Percentiles rank a stretch among this genome's conserved stretches.
phyloP scores from a whole-genome alignment of 73 alveolate species.

The Tetrahymena borealis region DNA sequence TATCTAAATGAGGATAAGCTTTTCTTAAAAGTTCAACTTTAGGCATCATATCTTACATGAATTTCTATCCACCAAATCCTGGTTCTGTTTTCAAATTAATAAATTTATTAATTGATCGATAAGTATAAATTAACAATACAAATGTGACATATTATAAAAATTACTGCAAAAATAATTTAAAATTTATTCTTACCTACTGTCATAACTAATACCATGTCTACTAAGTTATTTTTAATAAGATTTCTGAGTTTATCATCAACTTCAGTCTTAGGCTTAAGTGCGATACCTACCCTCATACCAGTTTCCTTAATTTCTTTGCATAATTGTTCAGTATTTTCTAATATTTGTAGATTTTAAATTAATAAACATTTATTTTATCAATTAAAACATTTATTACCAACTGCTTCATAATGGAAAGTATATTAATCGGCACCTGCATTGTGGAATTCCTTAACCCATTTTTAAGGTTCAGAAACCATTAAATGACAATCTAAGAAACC shows the following conservation, averaged over 20 bases:
- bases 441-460: slow-evolving; percentile 45
- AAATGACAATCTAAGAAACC: slow-evolving; percentile 46
- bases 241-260: slow-evolving; percentile 31
- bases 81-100: slow-evolving; percentile 22
- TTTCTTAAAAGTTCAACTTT: slow-evolving; percentile 34
- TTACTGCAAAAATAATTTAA: too few relatives aligned
- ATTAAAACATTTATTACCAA: neutral
- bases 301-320: slow-evolving; percentile 23
- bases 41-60: slow-evolving; percentile 40
- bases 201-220: slow-evolving; percentile 51
- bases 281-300: slow-evolving; percentile 54
- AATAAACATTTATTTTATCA: neutral
- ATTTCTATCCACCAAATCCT: slow-evolving; percentile 60
- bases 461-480: slow-evolving; percentile 49
- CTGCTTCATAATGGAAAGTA: slow-evolving; percentile 54
- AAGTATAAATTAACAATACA: too few relatives aligned
- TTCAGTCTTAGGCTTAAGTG: slow-evolving; percentile 47
- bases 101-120: neutral
- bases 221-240: slow-evolving; percentile 25
- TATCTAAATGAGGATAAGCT: slow-evolving; percentile 37
- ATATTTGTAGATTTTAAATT: neutral
- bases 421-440: slow-evolving; percentile 50
- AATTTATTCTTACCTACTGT: slow-evolving; percentile 46
- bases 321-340: slow-evolving; percentile 32
- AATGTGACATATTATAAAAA: too few relatives aligned